Base-by-base conservation (phyloP, 768 basidiomycete species). In the Hericium coralloides region DNA sequence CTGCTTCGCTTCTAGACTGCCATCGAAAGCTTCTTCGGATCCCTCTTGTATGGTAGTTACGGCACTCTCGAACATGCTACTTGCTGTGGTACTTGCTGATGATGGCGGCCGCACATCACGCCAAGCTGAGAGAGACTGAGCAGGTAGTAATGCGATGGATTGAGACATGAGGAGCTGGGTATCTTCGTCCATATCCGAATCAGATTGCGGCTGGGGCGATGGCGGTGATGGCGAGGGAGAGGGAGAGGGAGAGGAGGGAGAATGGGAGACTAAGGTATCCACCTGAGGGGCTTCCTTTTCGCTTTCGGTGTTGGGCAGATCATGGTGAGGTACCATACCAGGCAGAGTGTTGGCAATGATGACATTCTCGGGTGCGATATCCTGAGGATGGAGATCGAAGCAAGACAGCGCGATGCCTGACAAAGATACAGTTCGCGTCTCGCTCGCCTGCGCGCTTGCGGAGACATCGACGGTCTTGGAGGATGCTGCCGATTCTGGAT, bases 21-120 rank as follows among this genome's bases (percentile, higher is more conserved):
- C 41, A 48, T 58, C 41, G 56, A 36, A 12, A 15, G 20, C 36
- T 38, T 55, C 55, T 51, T 58, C 41, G 56, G 38, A 17, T 6
- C n/a, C 36, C 38, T 55, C 55, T 36, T 14, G 55, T 18, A 55
- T 22, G 4, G 48, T 48, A 12, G 85, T 85, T 20, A 87, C 61
- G 4, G 86, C 86, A 62, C 89, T 92, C 62, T 87, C 79, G 66
- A 92, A 93, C 77, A 92, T 81, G 70, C 84, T 91, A 62, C 81
- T 81, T 5, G 76, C 69, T 50, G 78, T 70, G 18, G 84, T 81
- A 7, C 63, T 62, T 9, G 77, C 63, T 1, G 68, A 68, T 1
- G 71, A 70, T 55, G 55, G 55, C 9, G 55, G 48, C 45, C 73
- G 67, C 12, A 76, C 79, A 41, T 81, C 54, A 23, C 41, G 43